Conservation (phyloP, 2,329 filamentous ascomycete species). For the Scytalidium sp. region DNA sequence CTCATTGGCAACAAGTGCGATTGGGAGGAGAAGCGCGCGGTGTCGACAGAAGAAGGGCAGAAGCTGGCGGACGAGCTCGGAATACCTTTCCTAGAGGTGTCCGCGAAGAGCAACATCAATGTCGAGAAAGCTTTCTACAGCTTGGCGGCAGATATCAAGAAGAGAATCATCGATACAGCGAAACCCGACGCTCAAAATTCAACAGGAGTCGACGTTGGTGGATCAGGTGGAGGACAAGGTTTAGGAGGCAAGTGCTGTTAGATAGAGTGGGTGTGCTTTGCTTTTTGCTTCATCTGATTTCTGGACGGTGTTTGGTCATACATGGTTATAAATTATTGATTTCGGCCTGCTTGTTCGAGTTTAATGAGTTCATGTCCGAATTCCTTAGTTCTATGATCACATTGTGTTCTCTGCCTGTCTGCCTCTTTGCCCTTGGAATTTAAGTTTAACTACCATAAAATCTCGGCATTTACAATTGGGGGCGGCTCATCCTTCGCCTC, state of each 20-base stretch:
- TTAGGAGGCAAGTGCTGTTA: conserved; percentile 77
- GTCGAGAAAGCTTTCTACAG: conserved; percentile 98
- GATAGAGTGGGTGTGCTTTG: conserved; percentile 19
- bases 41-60: conserved; percentile 91
- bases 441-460: conserved; percentile 40
- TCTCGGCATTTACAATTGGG: conserved; percentile 40
- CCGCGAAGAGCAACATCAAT: conserved; percentile 99
- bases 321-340: conserved; percentile 23
- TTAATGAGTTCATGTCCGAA: not conserved
- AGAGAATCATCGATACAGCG: conserved; percentile 88
- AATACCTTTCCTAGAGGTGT: conserved; percentile 97
- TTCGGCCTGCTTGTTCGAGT: not conserved
- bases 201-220: conserved; percentile 66
- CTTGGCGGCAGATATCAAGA: conserved; percentile 96
- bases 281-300: conserved; percentile 21
- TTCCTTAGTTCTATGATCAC: not conserved
- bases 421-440: not conserved
- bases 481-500: conserved; percentile 32
- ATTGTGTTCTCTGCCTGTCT: not conserved
- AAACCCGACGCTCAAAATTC: conserved; percentile 65
- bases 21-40: conserved; percentile 97
- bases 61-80: conserved; percentile 91
- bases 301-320: conserved; percentile 30
- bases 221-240: conserved; percentile 49
- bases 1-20: conserved; percentile 99